Conservation (phyloP, 2,329 filamentous ascomycete species). For the Metarhizium brunneum region DNA sequence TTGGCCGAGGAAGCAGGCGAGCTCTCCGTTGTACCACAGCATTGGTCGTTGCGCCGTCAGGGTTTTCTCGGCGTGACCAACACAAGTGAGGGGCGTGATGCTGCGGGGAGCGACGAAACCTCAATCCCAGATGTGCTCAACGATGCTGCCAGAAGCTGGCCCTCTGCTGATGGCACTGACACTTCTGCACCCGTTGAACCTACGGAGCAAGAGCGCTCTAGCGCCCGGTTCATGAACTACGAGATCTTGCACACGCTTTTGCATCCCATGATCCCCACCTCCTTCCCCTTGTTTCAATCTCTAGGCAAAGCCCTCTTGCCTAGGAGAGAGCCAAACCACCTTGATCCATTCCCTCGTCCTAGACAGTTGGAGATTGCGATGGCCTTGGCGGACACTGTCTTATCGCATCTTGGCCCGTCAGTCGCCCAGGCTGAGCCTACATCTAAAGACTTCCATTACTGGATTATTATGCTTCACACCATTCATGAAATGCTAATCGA, state of each 20-base stretch:
- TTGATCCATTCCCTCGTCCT: constrained; percentile 50
- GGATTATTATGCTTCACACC: constrained; percentile 71
- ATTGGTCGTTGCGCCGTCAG: constrained; percentile 42
- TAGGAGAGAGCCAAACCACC: constrained; percentile 48
- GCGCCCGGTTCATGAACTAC: constrained; percentile 58
- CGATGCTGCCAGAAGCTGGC: constrained; percentile 16
- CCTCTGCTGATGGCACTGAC: constrained; percentile 13
- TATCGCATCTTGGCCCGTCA: constrained; percentile 53
- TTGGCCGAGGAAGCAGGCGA: constrained; percentile 79
- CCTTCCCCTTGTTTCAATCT: constrained; percentile 79
- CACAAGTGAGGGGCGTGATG: constrained; percentile 15
- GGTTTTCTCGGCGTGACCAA: constrained; percentile 14
- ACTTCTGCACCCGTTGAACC: constrained; percentile 17
- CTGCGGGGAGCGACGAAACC: constrained; percentile 9
- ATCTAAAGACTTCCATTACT: constrained; percentile 65
- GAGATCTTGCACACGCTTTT: constrained; percentile 68
- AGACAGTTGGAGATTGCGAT: constrained; percentile 48
- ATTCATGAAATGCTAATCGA: constrained; percentile 75
- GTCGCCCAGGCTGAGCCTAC: constrained; percentile 35
- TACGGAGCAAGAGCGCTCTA: constrained; percentile 33
- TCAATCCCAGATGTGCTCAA: constrained; percentile 24
- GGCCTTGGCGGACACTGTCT: constrained; percentile 61
- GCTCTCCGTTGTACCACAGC: constrained; percentile 61
- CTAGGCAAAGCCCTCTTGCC: constrained; percentile 74
- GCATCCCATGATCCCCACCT: constrained; percentile 66